Evolutionary conservation across 768 basidiomycete species (phyloP).

Genomic region (Strobilomyces dryophilus): DNA sequence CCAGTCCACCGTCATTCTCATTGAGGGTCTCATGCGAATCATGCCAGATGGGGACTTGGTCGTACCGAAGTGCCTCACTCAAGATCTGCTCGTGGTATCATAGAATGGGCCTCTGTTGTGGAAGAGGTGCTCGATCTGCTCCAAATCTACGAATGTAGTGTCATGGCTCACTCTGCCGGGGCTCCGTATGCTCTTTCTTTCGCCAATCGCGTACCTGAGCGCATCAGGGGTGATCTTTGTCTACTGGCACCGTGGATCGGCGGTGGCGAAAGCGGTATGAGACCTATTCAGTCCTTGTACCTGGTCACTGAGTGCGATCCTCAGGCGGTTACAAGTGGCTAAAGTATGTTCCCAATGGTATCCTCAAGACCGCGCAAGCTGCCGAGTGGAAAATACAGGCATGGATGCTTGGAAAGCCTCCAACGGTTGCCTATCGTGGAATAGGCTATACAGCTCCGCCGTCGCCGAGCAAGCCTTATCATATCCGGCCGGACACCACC

Average conservation of each 20-base stretch:
- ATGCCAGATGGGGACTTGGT: constrained; percentile 83
- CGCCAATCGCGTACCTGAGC: constrained; percentile 67
- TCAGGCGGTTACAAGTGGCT: constrained; percentile 91
- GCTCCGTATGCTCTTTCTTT: constrained; percentile 92
- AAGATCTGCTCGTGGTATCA: constrained; percentile 71
- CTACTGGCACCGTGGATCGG: constrained; percentile 96
- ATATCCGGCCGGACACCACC: constrained; percentile 16
- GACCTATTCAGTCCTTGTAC: not conserved
- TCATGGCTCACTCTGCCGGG: constrained; percentile 95
- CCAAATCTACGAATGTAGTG: constrained; percentile 71
- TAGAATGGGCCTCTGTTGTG: constrained; percentile 88
- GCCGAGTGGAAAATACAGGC: constrained; percentile 97
- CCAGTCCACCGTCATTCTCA: not conserved
- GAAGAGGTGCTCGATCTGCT: constrained; percentile 86
- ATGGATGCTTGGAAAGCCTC: constrained; percentile 97
- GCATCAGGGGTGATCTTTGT: constrained; percentile 81
- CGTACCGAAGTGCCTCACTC: constrained; percentile 67
- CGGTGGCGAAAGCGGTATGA: constrained; percentile 82
- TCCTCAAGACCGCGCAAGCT: constrained; percentile 92
- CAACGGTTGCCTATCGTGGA: constrained; percentile 76
- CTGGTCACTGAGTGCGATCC: constrained; percentile 11
- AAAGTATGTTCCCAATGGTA: constrained; percentile 90
- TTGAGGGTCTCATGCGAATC: constrained; percentile 12
- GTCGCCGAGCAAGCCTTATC: constrained; percentile 30
- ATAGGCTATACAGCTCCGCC: constrained; percentile 70